Evolutionary conservation across 2,329 filamentous ascomycete species (phyloP), one percentile per base, ranked within the genome.

Genomic region (Zopfia rhizophila): DNA sequence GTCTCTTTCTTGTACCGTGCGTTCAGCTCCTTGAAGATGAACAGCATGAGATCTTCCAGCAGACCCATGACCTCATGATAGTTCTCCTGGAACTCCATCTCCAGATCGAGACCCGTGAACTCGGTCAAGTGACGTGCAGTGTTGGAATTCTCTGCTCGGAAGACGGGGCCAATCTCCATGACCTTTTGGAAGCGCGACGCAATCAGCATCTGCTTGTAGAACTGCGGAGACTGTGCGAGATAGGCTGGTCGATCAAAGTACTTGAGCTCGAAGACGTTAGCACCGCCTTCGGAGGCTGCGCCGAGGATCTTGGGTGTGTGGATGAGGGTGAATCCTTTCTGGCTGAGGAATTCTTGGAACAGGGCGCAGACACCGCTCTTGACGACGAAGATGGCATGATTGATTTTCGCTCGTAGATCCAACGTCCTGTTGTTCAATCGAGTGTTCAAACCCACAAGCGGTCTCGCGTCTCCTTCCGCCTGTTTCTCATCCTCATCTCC

Each of bases 351-450:
- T 59, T 91, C 86, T 47, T 82, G 78, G 73, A 95, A 95, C 10
- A 94, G 79, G 51, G 82, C 79, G 50, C 83, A 81, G 27, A 89
- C 84, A 45, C 82, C 85, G 65, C 79, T 79, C 55, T 84, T 86
- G 65, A 87, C 84, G 63, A 79, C 73, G 79, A 93, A 93, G 65
- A 91, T 91, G 48, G 92, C 91, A 70, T 95, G 90, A 75, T 94
- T 95, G 52, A 95, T 88, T 52, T 91, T 90, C 1, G 91, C 90
- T 45, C 94, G 87, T 68, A 97, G 89, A 76, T 97, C 92, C 77
- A 99, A 89, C 39, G 90, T 90, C 49, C 90, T 86, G 81, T 97
- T 96, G 79, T 96, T 89, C 38, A 97, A 83, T 59, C 93, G 86
- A 1, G 91, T 95, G 66, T 86, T 85, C 71, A 97, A 84, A 50